A percentile compares a stretch with the other conserved stretches of the same genome.
phyloP scores from a whole-genome alignment of 371 early-diverging fungal genomes.

The Blakeslea trispora region DNA sequence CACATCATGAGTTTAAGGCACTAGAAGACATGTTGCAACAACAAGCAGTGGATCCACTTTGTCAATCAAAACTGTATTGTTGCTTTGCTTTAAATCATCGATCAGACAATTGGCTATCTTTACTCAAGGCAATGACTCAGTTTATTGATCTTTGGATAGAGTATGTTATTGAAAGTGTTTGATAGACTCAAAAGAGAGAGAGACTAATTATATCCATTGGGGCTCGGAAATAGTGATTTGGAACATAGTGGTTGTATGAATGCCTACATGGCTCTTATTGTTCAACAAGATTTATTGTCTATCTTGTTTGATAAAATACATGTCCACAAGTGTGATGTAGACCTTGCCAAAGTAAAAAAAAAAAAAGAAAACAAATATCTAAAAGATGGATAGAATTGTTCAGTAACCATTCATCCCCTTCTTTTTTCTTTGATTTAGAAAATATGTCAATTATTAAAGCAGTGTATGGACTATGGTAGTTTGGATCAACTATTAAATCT shows the following conservation, averaged over 20 bases:
- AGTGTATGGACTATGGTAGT: too few relatives aligned
- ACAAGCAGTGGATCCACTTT: background rate
- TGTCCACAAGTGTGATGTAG: background rate
- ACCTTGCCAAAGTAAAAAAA: background rate
- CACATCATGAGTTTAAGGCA: background rate
- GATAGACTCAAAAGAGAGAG: too few relatives aligned
- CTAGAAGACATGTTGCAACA: background rate
- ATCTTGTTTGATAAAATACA: background rate
- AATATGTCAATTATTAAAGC: too few relatives aligned
- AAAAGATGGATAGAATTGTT: too few relatives aligned
- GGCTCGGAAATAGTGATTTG: constrained; percentile 32
- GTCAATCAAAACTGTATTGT: constrained; percentile 20
- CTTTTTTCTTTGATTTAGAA: too few relatives aligned
- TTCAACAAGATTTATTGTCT: constrained; percentile 9
- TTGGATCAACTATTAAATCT: too few relatives aligned
- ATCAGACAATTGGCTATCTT: constrained; percentile 26
- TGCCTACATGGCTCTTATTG: constrained; percentile 17
- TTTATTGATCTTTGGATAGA: constrained; percentile 39
- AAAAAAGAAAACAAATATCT: too few relatives aligned
- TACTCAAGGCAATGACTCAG: constrained; percentile 29
- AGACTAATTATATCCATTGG: too few relatives aligned
- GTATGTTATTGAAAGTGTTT: too few relatives aligned
- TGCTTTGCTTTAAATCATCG: constrained; percentile 9
- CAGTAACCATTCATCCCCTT: too few relatives aligned
- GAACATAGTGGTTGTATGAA: constrained; percentile 6